Base-by-base conservation (phyloP, 1,284 basidiomycete genomes). In the Agroathelia rolfsii region DNA sequence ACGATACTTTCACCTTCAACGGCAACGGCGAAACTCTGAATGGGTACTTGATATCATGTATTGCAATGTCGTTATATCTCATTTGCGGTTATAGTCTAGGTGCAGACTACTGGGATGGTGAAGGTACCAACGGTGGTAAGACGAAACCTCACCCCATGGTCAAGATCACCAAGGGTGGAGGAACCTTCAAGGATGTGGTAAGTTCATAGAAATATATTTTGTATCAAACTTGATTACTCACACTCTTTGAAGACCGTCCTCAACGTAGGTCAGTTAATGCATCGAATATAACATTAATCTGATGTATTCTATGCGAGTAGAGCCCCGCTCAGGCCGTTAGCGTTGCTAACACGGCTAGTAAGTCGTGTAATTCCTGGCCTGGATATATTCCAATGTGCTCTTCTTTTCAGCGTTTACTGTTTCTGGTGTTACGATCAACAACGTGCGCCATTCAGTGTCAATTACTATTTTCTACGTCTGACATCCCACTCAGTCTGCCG, bases 101-200 rank as follows among this genome's bases (percentile, higher is more conserved):
- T n/a, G n/a, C n/a, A n/a, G n/a, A n/a, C n/a, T n/a, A n/a, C n/a
- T n/a, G n/a, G n/a, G n/a, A n/a, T n/a, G n/a, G n/a, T n/a, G n/a
- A n/a, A n/a, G n/a, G n/a, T n/a, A n/a, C n/a, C n/a, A n/a, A n/a
- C n/a, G n/a, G n/a, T n/a, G n/a, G n/a, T n/a, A n/a, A n/a, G n/a
- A n/a, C n/a, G n/a, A n/a, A n/a, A n/a, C n/a, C n/a, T n/a, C 30
- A 17, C 10, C 40, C 40, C 11, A 41, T 48, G 42, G 32, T 44
- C 34, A 41, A 46, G 32, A 46, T 42, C 31, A 37, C 24, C 20
- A 41, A 38, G 4, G 39, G 36, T 18, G 42, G 40, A 34, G 21
- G 30, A 22, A 32, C 5, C 6, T 32, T 32, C 20, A 23, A 23
- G 30, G 14, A 32, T 22, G 30, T 32, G 5, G 18, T 22, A 17